Percentiles rank a stretch among this genome's conserved stretches.
Evolutionary conservation across 257 asterid species (phyloP).

Genomic region (Plectranthus barbatus): DNA sequence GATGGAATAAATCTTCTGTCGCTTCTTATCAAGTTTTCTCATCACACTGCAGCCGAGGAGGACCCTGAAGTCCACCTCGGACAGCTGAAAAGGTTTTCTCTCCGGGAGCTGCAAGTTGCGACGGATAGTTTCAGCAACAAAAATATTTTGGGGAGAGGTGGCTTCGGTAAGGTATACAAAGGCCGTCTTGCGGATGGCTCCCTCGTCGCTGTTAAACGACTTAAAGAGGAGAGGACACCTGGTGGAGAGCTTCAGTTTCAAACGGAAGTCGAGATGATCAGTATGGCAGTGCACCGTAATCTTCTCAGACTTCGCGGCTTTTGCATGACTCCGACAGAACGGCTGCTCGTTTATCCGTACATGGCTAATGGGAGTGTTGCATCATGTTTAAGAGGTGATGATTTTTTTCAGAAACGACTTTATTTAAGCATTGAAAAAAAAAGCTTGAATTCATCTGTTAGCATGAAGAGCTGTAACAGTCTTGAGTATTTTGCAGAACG

Average conservation of each 20-base stretch:
- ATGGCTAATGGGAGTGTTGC: constrained; percentile 62
- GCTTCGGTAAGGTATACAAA: constrained; percentile 46
- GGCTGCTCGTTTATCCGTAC: constrained; percentile 48
- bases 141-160: constrained; percentile 43
- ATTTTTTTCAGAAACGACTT: no score
- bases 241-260: constrained; percentile 55
- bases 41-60: constrained; percentile 37
- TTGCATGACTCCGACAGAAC: constrained; percentile 55
- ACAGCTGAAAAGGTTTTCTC: constrained; percentile 50
- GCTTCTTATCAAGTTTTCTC: neutral
- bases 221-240: constrained; percentile 48
- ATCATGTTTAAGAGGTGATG: constrained; percentile 45
- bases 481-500: constrained; percentile 51
- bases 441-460: no score
- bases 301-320: constrained; percentile 48
- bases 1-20: neutral
- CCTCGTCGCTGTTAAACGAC: constrained; percentile 42
- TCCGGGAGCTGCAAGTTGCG: constrained; percentile 48
- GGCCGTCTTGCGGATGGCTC: constrained; percentile 46
- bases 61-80: constrained; percentile 52
- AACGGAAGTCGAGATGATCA: constrained; percentile 46
- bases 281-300: constrained; percentile 55
- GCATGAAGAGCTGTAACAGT: no score
- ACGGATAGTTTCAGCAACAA: constrained; percentile 47
- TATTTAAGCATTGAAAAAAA: no score